phyloP scores from a whole-genome alignment of 2,329 filamentous ascomycete genomes.

The Pestalotiopsis sp. region DNA sequence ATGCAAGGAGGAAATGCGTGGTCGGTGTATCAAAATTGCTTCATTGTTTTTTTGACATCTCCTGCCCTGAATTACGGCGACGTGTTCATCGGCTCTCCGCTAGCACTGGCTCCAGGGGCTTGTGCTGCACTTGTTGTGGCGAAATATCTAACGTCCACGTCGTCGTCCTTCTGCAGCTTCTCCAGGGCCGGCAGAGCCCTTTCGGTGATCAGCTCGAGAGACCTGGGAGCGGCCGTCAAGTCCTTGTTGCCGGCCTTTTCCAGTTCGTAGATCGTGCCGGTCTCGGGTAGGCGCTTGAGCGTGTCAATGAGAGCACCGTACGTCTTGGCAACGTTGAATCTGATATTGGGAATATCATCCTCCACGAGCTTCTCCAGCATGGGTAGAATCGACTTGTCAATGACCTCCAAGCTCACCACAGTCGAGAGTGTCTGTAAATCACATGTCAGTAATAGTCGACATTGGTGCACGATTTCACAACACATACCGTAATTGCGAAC shows the following conservation, averaged over 20 bases:
- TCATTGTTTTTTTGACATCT: slow-evolving; percentile 22
- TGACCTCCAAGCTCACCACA: slow-evolving; percentile 91
- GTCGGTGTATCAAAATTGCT: slow-evolving; percentile 18
- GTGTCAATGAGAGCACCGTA: slow-evolving; percentile 88
- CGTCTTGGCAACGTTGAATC: slow-evolving; percentile 99
- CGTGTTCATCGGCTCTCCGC: slow-evolving; percentile 66
- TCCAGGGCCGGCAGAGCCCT: slow-evolving; percentile 87
- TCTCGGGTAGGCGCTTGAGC: slow-evolving; percentile 86
- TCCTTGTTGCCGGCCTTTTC: slow-evolving; percentile 72
- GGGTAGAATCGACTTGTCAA: slow-evolving; percentile 88
- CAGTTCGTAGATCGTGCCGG: slow-evolving; percentile 82
- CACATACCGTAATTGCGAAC: slow-evolving; percentile 93
- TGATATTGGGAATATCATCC: slow-evolving; percentile 97
- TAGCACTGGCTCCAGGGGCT: slow-evolving; percentile 45
- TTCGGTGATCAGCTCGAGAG: slow-evolving; percentile 80
- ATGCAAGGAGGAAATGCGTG: slow-evolving; percentile 1
- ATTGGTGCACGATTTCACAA: neutral
- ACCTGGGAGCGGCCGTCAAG: slow-evolving; percentile 67
- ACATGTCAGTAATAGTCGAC: slow-evolving; percentile 15
- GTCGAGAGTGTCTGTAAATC: slow-evolving; percentile 79
- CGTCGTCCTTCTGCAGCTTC: slow-evolving; percentile 95
- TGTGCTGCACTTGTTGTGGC: slow-evolving; percentile 82
- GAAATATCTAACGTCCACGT: slow-evolving; percentile 98
- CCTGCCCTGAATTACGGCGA: slow-evolving; percentile 57
- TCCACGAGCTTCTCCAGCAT: slow-evolving; percentile 93